phyloP scores from a whole-genome alignment of 345 rosid species.

The Sonneratia caseolaris region DNA sequence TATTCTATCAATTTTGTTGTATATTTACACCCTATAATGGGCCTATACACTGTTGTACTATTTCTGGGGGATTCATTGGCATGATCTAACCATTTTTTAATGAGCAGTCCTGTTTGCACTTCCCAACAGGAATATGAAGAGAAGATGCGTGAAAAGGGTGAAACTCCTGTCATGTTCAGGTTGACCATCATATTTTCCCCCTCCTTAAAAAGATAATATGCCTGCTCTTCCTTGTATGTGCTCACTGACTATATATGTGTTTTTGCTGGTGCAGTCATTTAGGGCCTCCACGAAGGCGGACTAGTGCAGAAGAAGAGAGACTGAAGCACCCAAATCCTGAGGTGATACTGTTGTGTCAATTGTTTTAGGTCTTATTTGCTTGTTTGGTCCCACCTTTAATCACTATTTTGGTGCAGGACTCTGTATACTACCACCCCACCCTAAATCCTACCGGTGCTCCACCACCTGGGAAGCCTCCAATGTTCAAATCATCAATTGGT shows the following conservation, averaged over 20 bases:
- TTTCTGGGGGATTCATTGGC: not conserved
- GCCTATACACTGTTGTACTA: not conserved
- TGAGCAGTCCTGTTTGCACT: slow-evolving; percentile 2
- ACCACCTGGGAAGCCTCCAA: slow-evolving; percentile 97
- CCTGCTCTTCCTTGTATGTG: slow-evolving; percentile 1
- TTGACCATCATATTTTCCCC: slow-evolving; percentile 14
- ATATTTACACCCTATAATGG: not conserved
- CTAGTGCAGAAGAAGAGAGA: slow-evolving; percentile 81
- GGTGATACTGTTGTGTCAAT: slow-evolving; percentile 26
- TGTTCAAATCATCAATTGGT: slow-evolving; percentile 91
- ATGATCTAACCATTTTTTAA: not conserved
- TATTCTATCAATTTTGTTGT: not conserved
- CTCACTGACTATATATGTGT: not conserved
- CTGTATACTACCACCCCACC: slow-evolving; percentile 93
- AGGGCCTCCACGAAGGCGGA: slow-evolving; percentile 68
- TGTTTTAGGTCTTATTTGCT: not conserved
- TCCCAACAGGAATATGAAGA: slow-evolving; percentile 68
- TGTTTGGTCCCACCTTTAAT: not conserved
- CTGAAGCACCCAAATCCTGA: slow-evolving; percentile 75
- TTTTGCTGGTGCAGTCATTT: slow-evolving; percentile 51
- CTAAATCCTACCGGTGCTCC: slow-evolving; percentile 98
- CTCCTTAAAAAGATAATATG: slow-evolving; percentile 6
- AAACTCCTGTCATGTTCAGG: slow-evolving; percentile 97
- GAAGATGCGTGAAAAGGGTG: slow-evolving; percentile 94
- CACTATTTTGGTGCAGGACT: slow-evolving; percentile 53